phyloP scores from a whole-genome alignment of 495 filamentous ascomycete species.

The Penicillium robsamsonii region DNA sequence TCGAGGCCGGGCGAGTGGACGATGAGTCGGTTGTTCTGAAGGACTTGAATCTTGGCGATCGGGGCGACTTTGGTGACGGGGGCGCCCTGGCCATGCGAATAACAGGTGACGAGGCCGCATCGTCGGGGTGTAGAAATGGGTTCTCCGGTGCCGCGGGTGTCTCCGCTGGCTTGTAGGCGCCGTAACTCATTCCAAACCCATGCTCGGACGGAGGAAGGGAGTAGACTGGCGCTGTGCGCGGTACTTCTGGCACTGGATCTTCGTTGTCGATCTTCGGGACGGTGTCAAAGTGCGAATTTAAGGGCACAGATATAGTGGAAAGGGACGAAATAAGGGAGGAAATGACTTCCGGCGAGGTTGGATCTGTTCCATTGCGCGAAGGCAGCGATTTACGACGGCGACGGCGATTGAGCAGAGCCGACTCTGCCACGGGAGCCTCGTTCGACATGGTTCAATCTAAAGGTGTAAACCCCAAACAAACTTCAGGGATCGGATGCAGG shows the following conservation, averaged over 20 bases:
- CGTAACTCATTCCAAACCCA: slow-evolving; percentile 72
- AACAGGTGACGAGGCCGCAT: slow-evolving; percentile 78
- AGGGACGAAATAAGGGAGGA: slow-evolving; percentile 90
- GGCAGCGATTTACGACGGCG: slow-evolving; percentile 44
- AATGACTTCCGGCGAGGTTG: slow-evolving; percentile 89
- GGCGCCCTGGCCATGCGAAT: slow-evolving; percentile 84
- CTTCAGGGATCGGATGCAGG: slow-evolving; percentile 21
- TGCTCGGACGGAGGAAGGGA: slow-evolving; percentile 33
- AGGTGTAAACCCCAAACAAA: slow-evolving; percentile 2
- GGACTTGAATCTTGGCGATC: slow-evolving; percentile 39
- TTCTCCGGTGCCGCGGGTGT: slow-evolving; percentile 31
- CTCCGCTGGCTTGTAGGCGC: slow-evolving; percentile 46
- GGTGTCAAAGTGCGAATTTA: slow-evolving; percentile 70
- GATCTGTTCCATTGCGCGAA: slow-evolving; percentile 39
- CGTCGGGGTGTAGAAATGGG: slow-evolving; percentile 59
- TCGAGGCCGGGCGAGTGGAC: slow-evolving; percentile 34
- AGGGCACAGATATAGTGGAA: slow-evolving; percentile 76
- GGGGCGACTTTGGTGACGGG: slow-evolving; percentile 61
- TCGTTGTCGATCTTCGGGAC: slow-evolving; percentile 50
- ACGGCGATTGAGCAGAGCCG: slow-evolving; percentile 34
- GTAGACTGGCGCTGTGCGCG: slow-evolving; percentile 34
- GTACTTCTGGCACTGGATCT: slow-evolving; percentile 46
- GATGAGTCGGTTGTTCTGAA: slow-evolving; percentile 34
- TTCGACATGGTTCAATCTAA: slow-evolving; percentile 37
- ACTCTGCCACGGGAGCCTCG: slow-evolving; percentile 27